Conservation (phyloP, 225 moss, liverwort and hornwort species). For the Antitrichia curtipendula region DNA sequence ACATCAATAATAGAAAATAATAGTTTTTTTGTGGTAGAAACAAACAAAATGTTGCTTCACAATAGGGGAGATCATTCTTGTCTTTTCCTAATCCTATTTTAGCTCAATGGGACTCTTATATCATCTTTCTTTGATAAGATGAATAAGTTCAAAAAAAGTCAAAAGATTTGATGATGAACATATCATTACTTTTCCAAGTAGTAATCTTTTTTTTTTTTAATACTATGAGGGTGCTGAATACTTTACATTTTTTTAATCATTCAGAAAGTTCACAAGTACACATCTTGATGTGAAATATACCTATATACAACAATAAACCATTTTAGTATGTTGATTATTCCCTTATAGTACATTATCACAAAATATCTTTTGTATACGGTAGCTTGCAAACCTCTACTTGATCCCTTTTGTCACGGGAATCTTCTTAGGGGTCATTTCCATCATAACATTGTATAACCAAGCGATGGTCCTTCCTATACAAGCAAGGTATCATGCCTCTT, state of each 20-base stretch:
- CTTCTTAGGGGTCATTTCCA: neutral
- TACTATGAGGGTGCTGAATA: neutral
- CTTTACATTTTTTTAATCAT: neutral
- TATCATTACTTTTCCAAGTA: neutral
- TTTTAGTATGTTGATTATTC: neutral
- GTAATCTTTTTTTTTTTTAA: no score
- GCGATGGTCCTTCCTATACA: neutral
- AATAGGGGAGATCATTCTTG: neutral
- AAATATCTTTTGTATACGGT: neutral
- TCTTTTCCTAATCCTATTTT: neutral
- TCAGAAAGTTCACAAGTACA: neutral
- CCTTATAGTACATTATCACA: neutral
- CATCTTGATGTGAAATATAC: neutral
- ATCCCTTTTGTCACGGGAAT: neutral
- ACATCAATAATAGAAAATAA: no score
- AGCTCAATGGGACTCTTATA: neutral
- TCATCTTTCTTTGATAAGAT: neutral
- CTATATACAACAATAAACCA: no score
- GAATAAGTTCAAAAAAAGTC: neutral
- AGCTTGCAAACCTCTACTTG: neutral
- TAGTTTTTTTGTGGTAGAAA: neutral
- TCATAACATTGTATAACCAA: neutral
- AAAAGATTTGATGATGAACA: neutral
- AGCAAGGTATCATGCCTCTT: neutral
- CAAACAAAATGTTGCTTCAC: no score